Conservation (phyloP, 768 basidiomycete genomes). For the Serendipita sp. region DNA sequence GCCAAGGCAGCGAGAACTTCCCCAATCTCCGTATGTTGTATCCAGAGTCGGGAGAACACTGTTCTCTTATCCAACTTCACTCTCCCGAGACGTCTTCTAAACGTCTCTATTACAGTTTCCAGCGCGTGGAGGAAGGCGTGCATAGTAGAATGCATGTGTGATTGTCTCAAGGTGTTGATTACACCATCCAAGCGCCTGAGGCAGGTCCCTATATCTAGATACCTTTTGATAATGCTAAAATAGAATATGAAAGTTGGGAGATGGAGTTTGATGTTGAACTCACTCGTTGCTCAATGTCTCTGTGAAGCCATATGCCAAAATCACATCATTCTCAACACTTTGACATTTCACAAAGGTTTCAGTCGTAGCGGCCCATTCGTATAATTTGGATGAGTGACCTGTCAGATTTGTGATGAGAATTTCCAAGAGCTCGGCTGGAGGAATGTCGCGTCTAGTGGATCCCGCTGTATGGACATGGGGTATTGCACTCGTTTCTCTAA, state of each 20-base stretch:
- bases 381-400: conserved; percentile 50
- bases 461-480: conserved; percentile 27
- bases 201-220: conserved; percentile 50
- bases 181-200: conserved; percentile 49
- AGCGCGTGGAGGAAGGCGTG: conserved; percentile 54
- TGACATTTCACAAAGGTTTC: conserved; percentile 42
- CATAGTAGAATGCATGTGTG: conserved; percentile 34
- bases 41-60: conserved; percentile 22
- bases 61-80: neutral
- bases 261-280: neutral
- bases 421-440: conserved; percentile 30
- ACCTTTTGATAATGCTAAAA: conserved; percentile 41
- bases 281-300: conserved; percentile 42
- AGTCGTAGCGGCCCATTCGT: conserved; percentile 38
- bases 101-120: conserved; percentile 33
- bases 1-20: conserved; percentile 36
- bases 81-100: conserved; percentile 30
- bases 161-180: conserved; percentile 16
- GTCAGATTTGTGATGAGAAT: conserved; percentile 41
- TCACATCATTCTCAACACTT: conserved; percentile 22
- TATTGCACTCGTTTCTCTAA: conserved; percentile 26
- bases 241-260: neutral
- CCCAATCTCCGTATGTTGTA: conserved; percentile 33
- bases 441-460: conserved; percentile 27
- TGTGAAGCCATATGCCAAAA: conserved; percentile 38